Base-by-base conservation (phyloP, 352 stramenopile genomes). In the Pythium utonaiense region DNA sequence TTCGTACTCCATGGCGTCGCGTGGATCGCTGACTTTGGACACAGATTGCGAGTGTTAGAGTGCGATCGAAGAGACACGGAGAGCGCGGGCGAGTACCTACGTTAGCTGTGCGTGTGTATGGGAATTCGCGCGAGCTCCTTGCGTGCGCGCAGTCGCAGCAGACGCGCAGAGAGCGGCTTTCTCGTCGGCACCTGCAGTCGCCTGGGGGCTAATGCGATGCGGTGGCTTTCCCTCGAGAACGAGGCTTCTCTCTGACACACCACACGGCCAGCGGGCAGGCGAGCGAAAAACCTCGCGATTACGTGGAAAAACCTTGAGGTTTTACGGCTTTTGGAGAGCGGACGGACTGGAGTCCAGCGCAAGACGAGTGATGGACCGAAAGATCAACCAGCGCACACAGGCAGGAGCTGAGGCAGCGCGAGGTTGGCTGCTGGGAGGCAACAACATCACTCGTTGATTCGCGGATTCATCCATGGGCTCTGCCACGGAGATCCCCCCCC, bases 1-100 rank as follows among this genome's bases (percentile, higher is more conserved):
- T 62, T 95, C 82, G 68, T 95, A 95, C 73, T 95, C 86, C 86
- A 95, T 95, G 49, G 49, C 40, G 16, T 6, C 3, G 36, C 5
- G 19, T n/a, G 36, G 36, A 44, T 44, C 36, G 36, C 36, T 24
- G 36, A 44, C 36, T 44, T 44, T 22, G 36, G 14, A 44, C 14
- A 44, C 5, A 44, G 36, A 44, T 44, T 44, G 36, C 36, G 36
- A 9, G 10, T n/a, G 36, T 44, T 44, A 44, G 36, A 44, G 16
- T n/a, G 36, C 36, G 36, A 44, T 44, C 22, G 16, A 44, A 44
- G 36, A 44, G 36, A 44, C 36, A 13, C 36, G 36, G 36, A 44
- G 16, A 22, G 4, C 36, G 36, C 16, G 17, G 16, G 36, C 7
- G 3, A n/a, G 22, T 9, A 44, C 36, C 14, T 44, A 44, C 36